Base-by-base conservation (phyloP, 139 green algal genomes). In the Tetradesmus obliquus region DNA sequence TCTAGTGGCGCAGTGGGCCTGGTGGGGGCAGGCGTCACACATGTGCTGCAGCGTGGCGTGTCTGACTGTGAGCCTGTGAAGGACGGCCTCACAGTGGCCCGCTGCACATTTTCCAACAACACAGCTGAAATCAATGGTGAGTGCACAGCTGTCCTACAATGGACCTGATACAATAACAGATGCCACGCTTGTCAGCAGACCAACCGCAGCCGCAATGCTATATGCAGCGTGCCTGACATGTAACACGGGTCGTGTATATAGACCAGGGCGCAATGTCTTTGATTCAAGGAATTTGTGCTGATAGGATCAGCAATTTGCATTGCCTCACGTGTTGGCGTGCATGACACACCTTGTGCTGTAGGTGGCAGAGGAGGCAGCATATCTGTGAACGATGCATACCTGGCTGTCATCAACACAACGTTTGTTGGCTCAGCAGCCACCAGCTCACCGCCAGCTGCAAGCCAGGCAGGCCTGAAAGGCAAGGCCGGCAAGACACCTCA, bases 81-180 rank as follows among this genome's bases (percentile, higher is more conserved):
- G 22, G 72, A 81, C 13, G 72, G 72, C 72, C 17, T 81, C 19
- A 20, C 72, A 19, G 72, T 81, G 72, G 22, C 22, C 8, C 22
- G 72, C 72, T 81, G 72, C n/a, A 81, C 72, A 15, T 81, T 81
- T 19, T 7, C 19, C 72, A 81, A 81, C 72, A 81, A 81, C 72
- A 81, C 72, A 8, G 72, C 72, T 54, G 22, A 15, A 10, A 7
- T 51, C 72, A 81, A 5, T 54, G 72, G 72, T 81, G 72, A 45
- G 62, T 72, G 62, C 62, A 17, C 62, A 19, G 62, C 62, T 5
- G 6, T n/a, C 3, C 9, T 79, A 8, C 69, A 79, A 19, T n/a
- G 5, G 69, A 5, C 9, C 3, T 79, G 69, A n/a, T 79, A n/a
- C n/a, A n/a, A n/a, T n/a, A n/a, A n/a, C n/a, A n/a, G n/a, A n/a